These are phyloP conservation scores for Mucor irregularis DNA, from an alignment of 371 early-diverging fungal species.

Conservation along the genomic window DNA sequence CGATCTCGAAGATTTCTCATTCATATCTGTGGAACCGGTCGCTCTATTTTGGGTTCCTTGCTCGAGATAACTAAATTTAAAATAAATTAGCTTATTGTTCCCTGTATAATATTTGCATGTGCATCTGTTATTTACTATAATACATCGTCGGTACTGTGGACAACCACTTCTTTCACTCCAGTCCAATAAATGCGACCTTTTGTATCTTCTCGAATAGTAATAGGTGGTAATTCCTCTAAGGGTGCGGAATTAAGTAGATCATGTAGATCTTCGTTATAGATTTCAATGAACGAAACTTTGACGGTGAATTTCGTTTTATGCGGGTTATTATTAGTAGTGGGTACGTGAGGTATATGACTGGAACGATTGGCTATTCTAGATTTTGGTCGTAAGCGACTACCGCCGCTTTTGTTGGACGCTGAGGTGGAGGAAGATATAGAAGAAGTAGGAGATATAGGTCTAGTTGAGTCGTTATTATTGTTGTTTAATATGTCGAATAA, in stretches of 20 bases:
- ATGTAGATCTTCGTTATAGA: constrained; percentile 97
- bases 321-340: not conserved
- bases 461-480: not conserved
- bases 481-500: constrained; percentile 60
- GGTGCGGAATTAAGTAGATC: constrained; percentile 74
- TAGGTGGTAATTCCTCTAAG: constrained; percentile 57
- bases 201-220: constrained; percentile 92
- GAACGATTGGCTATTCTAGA: constrained; percentile 14
- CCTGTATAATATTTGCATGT: not conserved
- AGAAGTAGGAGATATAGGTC: constrained; percentile 23
- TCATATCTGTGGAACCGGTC: constrained; percentile 98
- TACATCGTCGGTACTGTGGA: constrained; percentile 76
- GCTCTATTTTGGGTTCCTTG: constrained; percentile 85
- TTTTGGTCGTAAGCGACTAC: constrained; percentile 14
- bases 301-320: constrained; percentile 43
- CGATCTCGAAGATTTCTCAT: constrained; percentile 92
- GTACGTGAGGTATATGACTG: constrained; percentile 4
- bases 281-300: constrained; percentile 81
- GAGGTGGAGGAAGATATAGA: constrained; percentile 27
- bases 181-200: constrained; percentile 89
- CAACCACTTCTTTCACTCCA: constrained; percentile 82
- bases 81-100: not conserved
- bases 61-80: constrained; percentile 55
- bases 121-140: constrained; percentile 47
- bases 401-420: constrained; percentile 10